These are phyloP conservation scores for Echria macrotheca DNA, from an alignment of 495 filamentous ascomycete genomes.

Conservation along the genomic window DNA sequence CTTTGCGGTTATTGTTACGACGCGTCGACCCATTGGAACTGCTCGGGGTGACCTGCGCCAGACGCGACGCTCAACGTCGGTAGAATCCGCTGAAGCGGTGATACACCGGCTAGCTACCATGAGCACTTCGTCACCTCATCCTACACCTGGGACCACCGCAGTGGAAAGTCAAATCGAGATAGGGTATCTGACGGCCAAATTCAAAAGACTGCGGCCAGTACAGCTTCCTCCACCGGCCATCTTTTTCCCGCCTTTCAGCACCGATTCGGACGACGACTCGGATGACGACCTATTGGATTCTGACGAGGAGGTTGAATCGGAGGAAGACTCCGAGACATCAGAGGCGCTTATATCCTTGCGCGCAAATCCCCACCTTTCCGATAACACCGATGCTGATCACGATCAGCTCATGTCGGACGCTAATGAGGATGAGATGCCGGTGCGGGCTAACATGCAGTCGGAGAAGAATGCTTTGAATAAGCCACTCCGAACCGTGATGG, in stretches of 20 bases:
- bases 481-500: not conserved
- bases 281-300: constrained; percentile 30
- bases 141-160: not conserved
- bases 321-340: constrained; percentile 2
- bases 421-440: no score
- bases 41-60: constrained; percentile 2
- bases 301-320: constrained; percentile 20
- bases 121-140: constrained; percentile 31
- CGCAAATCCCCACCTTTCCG: constrained; percentile 27
- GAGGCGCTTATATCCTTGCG: constrained; percentile 24
- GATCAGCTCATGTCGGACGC: not conserved
- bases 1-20: constrained; percentile 53
- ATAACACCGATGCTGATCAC: constrained; percentile 6
- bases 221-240: constrained; percentile 40
- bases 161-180: constrained; percentile 22
- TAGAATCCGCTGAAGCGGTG: constrained; percentile 31
- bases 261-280: constrained; percentile 21
- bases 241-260: constrained; percentile 33
- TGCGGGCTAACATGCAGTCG: no score
- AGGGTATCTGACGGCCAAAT: constrained; percentile 28
- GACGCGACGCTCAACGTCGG: constrained; percentile 13
- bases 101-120: constrained; percentile 31
- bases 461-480: no score
- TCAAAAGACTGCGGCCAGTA: constrained; percentile 33
- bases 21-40: constrained; percentile 40